Evolutionary conservation across 306 rosid species (phyloP).

Genomic region (Medicago truncatula): DNA sequence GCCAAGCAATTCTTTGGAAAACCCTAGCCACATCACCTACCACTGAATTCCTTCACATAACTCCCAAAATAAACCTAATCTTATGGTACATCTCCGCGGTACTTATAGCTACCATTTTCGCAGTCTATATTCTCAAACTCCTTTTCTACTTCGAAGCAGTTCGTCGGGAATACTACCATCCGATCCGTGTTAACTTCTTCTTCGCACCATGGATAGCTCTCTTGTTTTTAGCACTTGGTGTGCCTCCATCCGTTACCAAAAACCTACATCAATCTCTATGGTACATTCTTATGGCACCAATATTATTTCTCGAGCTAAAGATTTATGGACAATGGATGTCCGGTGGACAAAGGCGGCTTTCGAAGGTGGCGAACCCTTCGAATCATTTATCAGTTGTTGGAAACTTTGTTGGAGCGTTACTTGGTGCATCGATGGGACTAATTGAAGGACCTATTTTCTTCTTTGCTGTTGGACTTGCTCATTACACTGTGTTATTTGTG

Average conservation of each 20-base stretch:
- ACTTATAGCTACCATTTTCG: slow-evolving; percentile 46
- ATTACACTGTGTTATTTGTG: slow-evolving; percentile 79
- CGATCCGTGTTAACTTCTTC: slow-evolving; percentile 87
- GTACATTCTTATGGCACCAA: slow-evolving; percentile 83
- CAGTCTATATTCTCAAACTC: slow-evolving; percentile 62
- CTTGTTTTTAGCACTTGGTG: slow-evolving; percentile 74
- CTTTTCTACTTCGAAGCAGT: slow-evolving; percentile 86
- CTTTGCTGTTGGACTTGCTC: slow-evolving; percentile 86
- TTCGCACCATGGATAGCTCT: slow-evolving; percentile 90
- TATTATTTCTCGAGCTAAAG: slow-evolving; percentile 80
- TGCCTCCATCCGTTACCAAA: slow-evolving; percentile 68
- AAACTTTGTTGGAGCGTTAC: slow-evolving; percentile 86
- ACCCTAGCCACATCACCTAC: slow-evolving; percentile 66
- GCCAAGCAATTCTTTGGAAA: slow-evolving; percentile 97
- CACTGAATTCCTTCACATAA: slow-evolving; percentile 72
- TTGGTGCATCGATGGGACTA: slow-evolving; percentile 89
- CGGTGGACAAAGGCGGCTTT: slow-evolving; percentile 87
- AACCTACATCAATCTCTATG: slow-evolving; percentile 60
- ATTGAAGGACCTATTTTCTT: slow-evolving; percentile 91
- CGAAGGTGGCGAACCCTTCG: slow-evolving; percentile 88
- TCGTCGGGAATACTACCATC: slow-evolving; percentile 90
- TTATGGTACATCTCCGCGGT: slow-evolving; percentile 72
- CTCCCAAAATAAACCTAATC: slow-evolving; percentile 57
- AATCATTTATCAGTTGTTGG: slow-evolving; percentile 86
- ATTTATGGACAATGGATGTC: slow-evolving; percentile 99